Base-by-base conservation (phyloP, 2,329 filamentous ascomycete genomes). In the Penicillium sclerotiorum region DNA sequence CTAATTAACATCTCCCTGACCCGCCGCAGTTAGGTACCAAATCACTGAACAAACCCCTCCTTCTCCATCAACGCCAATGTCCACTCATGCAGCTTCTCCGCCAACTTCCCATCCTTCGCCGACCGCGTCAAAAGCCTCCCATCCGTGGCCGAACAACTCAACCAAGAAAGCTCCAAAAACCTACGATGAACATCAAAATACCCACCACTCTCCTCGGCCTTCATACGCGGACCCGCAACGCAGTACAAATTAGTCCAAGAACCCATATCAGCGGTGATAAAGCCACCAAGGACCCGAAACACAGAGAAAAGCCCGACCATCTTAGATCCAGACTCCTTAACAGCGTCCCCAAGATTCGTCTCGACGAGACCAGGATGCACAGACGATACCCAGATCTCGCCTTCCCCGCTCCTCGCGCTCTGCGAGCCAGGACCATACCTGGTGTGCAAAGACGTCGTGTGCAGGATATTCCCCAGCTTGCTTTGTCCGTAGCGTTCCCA, bases 401-500 rank as follows among this genome's bases (percentile, higher is more conserved):
- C 71, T 32, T 67, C 56, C 1, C 60, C 64, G 15, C 50, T 55
- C 30, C 41, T 48, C 20, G 67, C 59, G 22, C 57, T 55, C 11
- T 47, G 36, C 27, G 65, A 69, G 11, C 61, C 67, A 13, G 56
- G 64, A 1, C 72, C 70, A 52, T 74, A 70, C 17, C 20, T 49
- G 45, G 61, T 62, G 45, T 73, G 53, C 39, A 77, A 50, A 6
- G 63, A 67, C 52, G 62, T 69, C n/a, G 68, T 56, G 56, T 76
- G 73, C 35, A 77, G 62, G 18, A 77, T 63, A 47, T 77, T 77
- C 45, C 71, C 74, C 7, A 77, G 71, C 60, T 78, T 78, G 58
- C 65, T 69, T 59, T 77, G 74, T n/a, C 72, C 74, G 59, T 78
- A 78, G 13, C 73, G 67, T 47, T 66, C 62, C 70, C 59, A 70